Base-by-base conservation (phyloP, 176 grass and related monocot species). In the Oryza coarctata region DNA sequence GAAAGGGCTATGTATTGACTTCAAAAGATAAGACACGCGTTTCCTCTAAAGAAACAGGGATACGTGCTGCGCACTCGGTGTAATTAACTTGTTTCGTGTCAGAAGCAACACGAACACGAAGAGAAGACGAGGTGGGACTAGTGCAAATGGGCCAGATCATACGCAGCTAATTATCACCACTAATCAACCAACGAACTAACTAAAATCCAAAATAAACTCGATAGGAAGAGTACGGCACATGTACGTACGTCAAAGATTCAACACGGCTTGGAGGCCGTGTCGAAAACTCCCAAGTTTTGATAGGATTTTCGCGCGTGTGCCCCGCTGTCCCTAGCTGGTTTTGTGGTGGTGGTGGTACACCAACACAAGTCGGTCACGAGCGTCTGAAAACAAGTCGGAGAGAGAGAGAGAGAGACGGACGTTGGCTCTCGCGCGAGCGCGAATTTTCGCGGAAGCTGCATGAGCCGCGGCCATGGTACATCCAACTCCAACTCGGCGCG, bases 241-340 rank as follows among this genome's bases (percentile, higher is more conserved):
- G 47, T 20, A 52, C 17, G 47, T 20, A 49, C 2, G 5, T 13
- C 7, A n/a, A 7, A 30, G 23, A 20, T 67, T 83, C 62, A 76
- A 84, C 82, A 40, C 82, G 73, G 73, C 67, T 84, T 17, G 25
- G 32, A 2, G 61, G 65, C 29, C 60, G 62, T 41, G 82, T 30
- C 11, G 9, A 22, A 13, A 73, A 12, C 31, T 67, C 31, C 40
- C 32, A 20, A 18, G 35, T 55, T 23, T 9, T 20, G 27, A 20
- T 2, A 12, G 5, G 27, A 35, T 63, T 41, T 44, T 33, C 3
- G 13, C 39, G 66, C 34, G 50, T 55, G 47, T 3, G 80, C 35
- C 9, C 55, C 2, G 68, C 36, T 66, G 70, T 47, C 7, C 55
- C 39, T 44, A 70, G 78, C 45, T 39, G 50, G 18, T 55, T 47